Conservation (phyloP, 2,329 filamentous ascomycete genomes). For the Arthrobotrys sphaeroides region DNA sequence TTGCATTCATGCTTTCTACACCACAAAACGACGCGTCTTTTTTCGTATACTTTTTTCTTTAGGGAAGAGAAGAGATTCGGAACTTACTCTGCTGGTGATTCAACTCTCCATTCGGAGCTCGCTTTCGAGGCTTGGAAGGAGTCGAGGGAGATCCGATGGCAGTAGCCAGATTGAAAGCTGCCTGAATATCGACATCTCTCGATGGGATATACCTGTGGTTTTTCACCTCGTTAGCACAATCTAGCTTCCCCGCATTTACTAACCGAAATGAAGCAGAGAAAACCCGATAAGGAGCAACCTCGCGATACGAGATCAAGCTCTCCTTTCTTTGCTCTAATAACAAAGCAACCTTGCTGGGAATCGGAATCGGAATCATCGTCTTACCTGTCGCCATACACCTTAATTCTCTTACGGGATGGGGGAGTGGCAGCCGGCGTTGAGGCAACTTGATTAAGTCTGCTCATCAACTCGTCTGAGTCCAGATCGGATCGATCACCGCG, state of each 20-base stretch:
- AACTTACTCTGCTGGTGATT: constrained; percentile 89
- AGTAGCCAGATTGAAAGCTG: constrained; percentile 89
- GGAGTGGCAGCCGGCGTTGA: constrained; percentile 51
- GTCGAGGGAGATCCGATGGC: constrained; percentile 94
- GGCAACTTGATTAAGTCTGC: constrained; percentile 47
- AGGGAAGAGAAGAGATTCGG: neutral
- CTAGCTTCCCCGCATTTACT: neutral
- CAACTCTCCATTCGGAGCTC: constrained; percentile 85
- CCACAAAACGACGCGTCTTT: constrained; percentile 12
- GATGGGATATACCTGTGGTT: constrained; percentile 89
- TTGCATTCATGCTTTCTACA: too few relatives aligned
- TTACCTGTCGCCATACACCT: constrained; percentile 54
- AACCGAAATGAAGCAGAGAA: constrained; percentile 9
- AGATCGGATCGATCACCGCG: constrained; percentile 51
- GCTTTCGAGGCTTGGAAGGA: constrained; percentile 83
- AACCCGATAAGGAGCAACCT: neutral
- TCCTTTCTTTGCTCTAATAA: neutral
- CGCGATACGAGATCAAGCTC: neutral
- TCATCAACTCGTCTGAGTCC: constrained; percentile 51
- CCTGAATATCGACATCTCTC: constrained; percentile 88
- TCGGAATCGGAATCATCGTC: neutral
- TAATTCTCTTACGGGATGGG: constrained; percentile 54
- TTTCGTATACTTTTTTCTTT: neutral
- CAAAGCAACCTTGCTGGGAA: too few relatives aligned
- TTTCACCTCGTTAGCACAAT: constrained; percentile 6